phyloP scores from a whole-genome alignment of 169 alveolate genomes.

The Amoebophrya sp. region DNA sequence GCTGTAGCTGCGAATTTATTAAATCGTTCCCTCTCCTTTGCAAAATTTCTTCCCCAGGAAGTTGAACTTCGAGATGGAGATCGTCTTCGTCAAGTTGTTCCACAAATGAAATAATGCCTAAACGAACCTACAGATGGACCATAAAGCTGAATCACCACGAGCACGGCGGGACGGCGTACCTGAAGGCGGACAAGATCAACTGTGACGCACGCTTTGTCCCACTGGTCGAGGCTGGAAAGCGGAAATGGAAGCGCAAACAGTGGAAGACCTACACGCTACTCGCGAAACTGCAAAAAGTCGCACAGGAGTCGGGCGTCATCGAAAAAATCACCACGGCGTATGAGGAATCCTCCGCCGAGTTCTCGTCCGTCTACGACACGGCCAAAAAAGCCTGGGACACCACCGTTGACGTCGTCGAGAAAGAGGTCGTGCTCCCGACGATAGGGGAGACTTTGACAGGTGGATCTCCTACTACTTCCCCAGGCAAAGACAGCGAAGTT shows the following conservation, averaged over 20 bases:
- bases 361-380: neutral
- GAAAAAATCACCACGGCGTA: neutral
- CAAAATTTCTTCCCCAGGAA: no score
- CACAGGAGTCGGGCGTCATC: neutral
- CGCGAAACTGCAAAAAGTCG: neutral
- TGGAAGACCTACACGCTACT: neutral
- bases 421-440: neutral
- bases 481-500: no score
- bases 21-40: no score
- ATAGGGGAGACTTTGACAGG: no score
- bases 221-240: neutral
- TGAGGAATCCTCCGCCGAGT: neutral
- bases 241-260: constrained; percentile 4
- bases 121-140: constrained; percentile 2
- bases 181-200: neutral
- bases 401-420: neutral
- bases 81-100: no score
- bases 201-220: neutral
- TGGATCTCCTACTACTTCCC: no score
- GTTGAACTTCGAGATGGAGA: no score
- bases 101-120: no score
- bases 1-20: no score
- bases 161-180: neutral
- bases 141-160: neutral
- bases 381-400: constrained; percentile 11